Base-by-base conservation (phyloP, 495 filamentous ascomycete species). In the Neurospora sp. region DNA sequence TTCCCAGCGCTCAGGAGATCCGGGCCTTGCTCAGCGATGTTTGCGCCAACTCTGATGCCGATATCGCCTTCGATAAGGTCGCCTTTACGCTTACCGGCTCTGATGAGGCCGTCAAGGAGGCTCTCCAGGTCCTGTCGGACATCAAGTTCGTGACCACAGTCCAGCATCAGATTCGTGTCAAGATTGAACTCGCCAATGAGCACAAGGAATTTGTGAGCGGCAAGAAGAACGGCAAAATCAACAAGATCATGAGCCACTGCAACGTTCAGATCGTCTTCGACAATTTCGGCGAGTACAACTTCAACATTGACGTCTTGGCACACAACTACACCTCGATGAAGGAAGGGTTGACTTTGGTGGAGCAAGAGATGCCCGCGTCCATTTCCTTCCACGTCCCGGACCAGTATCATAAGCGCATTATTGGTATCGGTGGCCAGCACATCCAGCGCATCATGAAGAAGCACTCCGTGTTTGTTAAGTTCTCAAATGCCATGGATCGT, bases 371-470 rank as follows among this genome's bases (percentile, higher is more conserved):
- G 94, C 96, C 96, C 48, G 96, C 96, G 40, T 96, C 96, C 21
- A 97, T 99, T 79, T 97, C 96, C 0, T 99, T 99, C 86, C 96
- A 99, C 79, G 96, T 99, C 34, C 96, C 96, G n/a, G 96, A 98
- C 77, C 94, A 98, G 78, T 99, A 99, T 80, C 96, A 99, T 83
- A 99, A 98, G 85, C 93, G 96, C 54, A 99, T 99, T 76, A 99
- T 99, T 76, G 96, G 96, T 71, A 98, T 98, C 73, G 96, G 96
- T 74, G 96, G 96, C 21, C 94, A 97, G 80, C 96, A 98, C 78
- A 99, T 99, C 77, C 96, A 99, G 80, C 94, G 94, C 73, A 98
- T 98, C 84, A 99, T 98, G 96, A 99, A 99, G 86, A 98, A 98
- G 82, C 96, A 99, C 84, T 99, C 96, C 2, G 96, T 99, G 73